These are phyloP conservation scores for Neurospora sp. DNA, from an alignment of 495 filamentous ascomycete species.

Conservation along the genomic window DNA sequence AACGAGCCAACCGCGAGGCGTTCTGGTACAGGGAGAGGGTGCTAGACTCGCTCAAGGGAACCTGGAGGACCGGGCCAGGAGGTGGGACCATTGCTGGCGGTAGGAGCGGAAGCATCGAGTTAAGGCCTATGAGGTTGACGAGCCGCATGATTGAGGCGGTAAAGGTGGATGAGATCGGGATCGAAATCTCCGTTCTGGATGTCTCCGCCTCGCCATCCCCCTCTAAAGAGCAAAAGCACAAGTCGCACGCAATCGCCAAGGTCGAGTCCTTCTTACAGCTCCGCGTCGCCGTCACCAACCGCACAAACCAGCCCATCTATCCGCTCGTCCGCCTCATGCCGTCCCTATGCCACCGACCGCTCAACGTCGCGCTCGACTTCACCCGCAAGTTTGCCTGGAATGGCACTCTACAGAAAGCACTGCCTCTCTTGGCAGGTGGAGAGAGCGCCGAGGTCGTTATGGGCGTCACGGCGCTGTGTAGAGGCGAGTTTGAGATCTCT, in stretches of 20 bases:
- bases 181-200: conserved; percentile 48
- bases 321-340: conserved; percentile 72
- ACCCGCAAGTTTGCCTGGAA: conserved; percentile 77
- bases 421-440: conserved; percentile 50
- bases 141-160: conserved; percentile 76
- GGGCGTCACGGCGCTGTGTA: conserved; percentile 61
- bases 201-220: conserved; percentile 3
- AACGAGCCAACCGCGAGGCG: conserved; percentile 67
- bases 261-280: conserved; percentile 67
- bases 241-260: conserved; percentile 27
- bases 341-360: conserved; percentile 60
- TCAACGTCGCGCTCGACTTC: conserved; percentile 69
- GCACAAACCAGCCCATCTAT: conserved; percentile 54
- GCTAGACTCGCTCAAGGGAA: conserved; percentile 57
- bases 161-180: conserved; percentile 68
- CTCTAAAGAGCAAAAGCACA: conserved; percentile 28
- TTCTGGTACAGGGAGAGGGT: conserved; percentile 91
- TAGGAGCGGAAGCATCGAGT: conserved; percentile 60
- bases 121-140: conserved; percentile 62
- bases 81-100: conserved; percentile 36
- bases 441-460: conserved; percentile 46
- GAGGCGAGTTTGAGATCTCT: conserved; percentile 73
- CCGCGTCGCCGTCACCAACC: conserved; percentile 58
- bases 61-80: conserved; percentile 40
- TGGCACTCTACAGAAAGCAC: conserved; percentile 65